Evolutionary conservation across 805 yeast genomes (phyloP), one percentile per base, ranked within the genome.

Genomic region (Metschnikowia santaceciliae): DNA sequence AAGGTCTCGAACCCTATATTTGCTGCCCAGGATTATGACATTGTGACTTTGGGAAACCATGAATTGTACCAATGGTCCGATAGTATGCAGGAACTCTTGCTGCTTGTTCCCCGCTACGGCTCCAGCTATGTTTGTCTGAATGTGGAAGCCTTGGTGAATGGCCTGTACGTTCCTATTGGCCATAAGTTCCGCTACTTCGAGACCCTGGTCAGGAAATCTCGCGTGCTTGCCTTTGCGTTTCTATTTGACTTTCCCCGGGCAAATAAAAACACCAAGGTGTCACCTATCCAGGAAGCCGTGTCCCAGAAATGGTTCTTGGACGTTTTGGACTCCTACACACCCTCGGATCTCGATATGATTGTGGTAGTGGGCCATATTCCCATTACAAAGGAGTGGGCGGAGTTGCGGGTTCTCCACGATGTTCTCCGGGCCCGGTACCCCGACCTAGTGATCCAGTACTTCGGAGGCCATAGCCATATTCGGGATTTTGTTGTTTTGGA

Each of bases 391-490:
- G 66, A 67, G 33, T 83, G 84, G 84, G 57, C 62, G 3, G 90
- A 86, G 61, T 62, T 81, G 54, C 67, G 68, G 51, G 51, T 67
- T 2, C 64, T 84, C 38, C 83, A 83, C 56, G 41, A 61, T 0
- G 66, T 65, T 5, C 66, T 92, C 26, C 78, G 97, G 53, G 52
- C 63, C 23, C 70, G 67, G 26, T 86, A 80, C 59, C 92, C 95
- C 5, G 64, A 75, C 32, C 75, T 78, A 0, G 72, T 82, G 0
- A 86, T 92, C 48, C 96, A 90, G 64, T 88, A 86, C 59, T 85
- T 92, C 67, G 98, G 97, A 1, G 98, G 97, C 1, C 98, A 92
- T 68, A 83, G 95, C 30, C 98, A 92, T 64, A 82, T 92, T 14
- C 75, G 98, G 54, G 98, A 92, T 66, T 92, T 86, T 66, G 77